Evolutionary conservation across 306 rosid species (phyloP).

Genomic region (Adenanthera pavonina): DNA sequence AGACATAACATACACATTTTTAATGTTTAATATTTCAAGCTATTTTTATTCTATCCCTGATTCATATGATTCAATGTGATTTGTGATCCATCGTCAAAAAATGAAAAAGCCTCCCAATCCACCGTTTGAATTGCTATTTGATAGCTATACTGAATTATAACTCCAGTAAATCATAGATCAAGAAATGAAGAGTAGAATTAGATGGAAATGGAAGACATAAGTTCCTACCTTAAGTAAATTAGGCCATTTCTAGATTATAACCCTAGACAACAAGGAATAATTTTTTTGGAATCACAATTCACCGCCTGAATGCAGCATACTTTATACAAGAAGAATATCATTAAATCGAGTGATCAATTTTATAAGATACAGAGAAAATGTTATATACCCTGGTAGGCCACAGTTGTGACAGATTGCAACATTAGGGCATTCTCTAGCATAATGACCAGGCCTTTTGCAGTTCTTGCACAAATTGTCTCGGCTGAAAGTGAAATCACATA

Average conservation of each 20-base stretch:
- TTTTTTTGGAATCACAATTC: not conserved
- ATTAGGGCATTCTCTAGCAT: conserved; percentile 98
- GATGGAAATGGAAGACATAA: conserved; percentile 2
- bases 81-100: no score
- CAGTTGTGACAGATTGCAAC: conserved; percentile 98
- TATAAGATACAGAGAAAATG: conserved; percentile 26
- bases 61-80: no score
- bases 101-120: no score
- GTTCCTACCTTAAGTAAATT: not conserved
- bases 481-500: conserved; percentile 54
- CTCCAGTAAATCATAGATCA: not conserved
- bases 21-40: no score
- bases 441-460: conserved; percentile 99
- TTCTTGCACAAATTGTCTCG: conserved; percentile 98
- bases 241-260: not conserved
- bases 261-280: not conserved
- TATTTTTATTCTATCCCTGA: no score
- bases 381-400: conserved; percentile 87
- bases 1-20: no score
- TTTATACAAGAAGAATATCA: not conserved
- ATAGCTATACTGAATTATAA: not conserved
- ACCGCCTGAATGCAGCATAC: not conserved
- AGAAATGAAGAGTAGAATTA: not conserved
- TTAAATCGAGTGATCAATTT: conserved; percentile 17
- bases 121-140: not conserved